Conservation (phyloP, 352 stramenopile species). For the Phytophthora uliginosa region DNA sequence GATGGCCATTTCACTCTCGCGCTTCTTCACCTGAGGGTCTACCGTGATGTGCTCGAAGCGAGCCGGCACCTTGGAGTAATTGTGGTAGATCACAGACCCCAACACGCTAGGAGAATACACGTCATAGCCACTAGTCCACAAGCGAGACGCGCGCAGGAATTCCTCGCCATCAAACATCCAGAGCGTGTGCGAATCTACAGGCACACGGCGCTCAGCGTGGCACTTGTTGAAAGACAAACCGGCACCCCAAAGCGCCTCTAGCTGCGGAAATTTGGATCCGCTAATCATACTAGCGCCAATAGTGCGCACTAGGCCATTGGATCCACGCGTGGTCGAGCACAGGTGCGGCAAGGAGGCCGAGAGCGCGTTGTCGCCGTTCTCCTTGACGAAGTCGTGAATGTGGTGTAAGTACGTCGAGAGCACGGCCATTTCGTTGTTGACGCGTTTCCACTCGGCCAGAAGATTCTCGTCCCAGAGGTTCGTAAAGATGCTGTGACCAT, state of each 20-base stretch:
- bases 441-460: slow-evolving; percentile 74
- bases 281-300: slow-evolving; percentile 86
- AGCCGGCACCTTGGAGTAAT: slow-evolving; percentile 78
- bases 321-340: slow-evolving; percentile 79
- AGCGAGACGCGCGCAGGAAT: slow-evolving; percentile 66
- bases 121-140: slow-evolving; percentile 80
- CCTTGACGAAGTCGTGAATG: slow-evolving; percentile 83
- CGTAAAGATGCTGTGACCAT: slow-evolving; percentile 90
- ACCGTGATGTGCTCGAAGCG: slow-evolving; percentile 69
- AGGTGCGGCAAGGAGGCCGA: slow-evolving; percentile 74
- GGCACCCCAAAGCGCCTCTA: slow-evolving; percentile 80
- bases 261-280: slow-evolving; percentile 74
- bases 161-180: slow-evolving; percentile 86
- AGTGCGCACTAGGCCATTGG: slow-evolving; percentile 76
- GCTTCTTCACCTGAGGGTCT: slow-evolving; percentile 47
- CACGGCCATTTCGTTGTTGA: slow-evolving; percentile 89
- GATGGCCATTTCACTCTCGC: slow-evolving; percentile 60
- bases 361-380: slow-evolving; percentile 81
- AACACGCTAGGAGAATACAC: slow-evolving; percentile 73
- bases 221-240: slow-evolving; percentile 90
- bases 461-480: slow-evolving; percentile 86
- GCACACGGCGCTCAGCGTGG: slow-evolving; percentile 79
- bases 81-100: slow-evolving; percentile 78
- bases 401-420: slow-evolving; percentile 87
- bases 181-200: slow-evolving; percentile 82